Base-by-base conservation (phyloP, 768 basidiomycete genomes). In the Macrolepiota albuminosa region DNA sequence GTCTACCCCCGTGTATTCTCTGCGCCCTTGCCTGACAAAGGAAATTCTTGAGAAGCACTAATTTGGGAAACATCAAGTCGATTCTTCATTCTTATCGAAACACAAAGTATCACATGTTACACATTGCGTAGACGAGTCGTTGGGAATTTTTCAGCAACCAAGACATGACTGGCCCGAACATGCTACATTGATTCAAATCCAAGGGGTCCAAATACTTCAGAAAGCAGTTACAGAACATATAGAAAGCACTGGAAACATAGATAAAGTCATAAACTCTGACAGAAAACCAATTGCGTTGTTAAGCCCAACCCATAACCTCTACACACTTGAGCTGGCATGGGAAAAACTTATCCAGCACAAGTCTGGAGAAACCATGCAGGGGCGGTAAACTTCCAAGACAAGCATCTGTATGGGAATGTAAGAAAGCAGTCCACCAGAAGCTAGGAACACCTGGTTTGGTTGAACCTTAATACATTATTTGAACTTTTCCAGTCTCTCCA, bases 351-450 rank as follows among this genome's bases (percentile, higher is more conserved):
- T 74, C 84, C 81, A 77, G 82, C 82, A 73, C 72, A 70, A 73
- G 80, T 83, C 78, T 83, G 82, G 76, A 84, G 81, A 81, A 71
- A 73, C 68, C 68, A 77, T 84, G 81, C 71, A 75, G 73, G 73
- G 61, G 59, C 65, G 54, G 18, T 56, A 49, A 42, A 24, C 40
- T 54, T 47, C n/a, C 31, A 40, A 34, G 21, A 52, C 18, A 36
- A 57, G 18, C 31, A 34, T 40, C 43, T 54, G 18, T n/a, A 55
- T 24, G 37, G 26, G 24, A n/a, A 51, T 31, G n/a, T 46, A 42
- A 50, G 18, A 40, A 11, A 52, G 26, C 31, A 55, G 42, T 21
- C 34, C 31, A 34, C 37, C 52, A 53, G 33, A 59, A 29, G 34
- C 34, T 37, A 26, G 29, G 26, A 31, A 8, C 16, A 26, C 18